Conservation (phyloP, 1,284 basidiomycete genomes). For the Rhodotorula glutinis region DNA sequence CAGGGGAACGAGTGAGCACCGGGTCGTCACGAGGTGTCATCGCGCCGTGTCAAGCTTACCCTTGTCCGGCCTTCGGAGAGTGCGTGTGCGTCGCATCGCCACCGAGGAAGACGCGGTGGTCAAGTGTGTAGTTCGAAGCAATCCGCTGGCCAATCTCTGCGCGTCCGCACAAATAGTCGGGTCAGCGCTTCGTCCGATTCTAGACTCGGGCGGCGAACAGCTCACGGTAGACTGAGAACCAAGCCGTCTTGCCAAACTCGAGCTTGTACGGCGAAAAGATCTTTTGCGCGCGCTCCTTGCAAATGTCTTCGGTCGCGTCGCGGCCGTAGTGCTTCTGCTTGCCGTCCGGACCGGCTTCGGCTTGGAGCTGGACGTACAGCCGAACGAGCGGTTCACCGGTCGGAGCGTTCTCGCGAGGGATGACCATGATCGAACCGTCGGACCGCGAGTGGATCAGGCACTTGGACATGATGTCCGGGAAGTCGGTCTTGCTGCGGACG, state of each 20-base stretch:
- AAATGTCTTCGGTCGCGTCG: slow-evolving; percentile 48
- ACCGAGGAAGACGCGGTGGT: slow-evolving; percentile 48
- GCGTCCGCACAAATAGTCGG: slow-evolving; percentile 2
- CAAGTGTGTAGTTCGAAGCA: slow-evolving; percentile 44
- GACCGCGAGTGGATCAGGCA: slow-evolving; percentile 45
- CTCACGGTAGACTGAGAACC: slow-evolving; percentile 50
- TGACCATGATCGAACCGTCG: slow-evolving; percentile 46
- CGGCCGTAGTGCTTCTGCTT: slow-evolving; percentile 36
- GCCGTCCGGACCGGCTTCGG: slow-evolving; percentile 30
- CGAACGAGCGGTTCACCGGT: slow-evolving; percentile 36
- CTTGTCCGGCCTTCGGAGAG: slow-evolving; percentile 50
- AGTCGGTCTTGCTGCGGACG: slow-evolving; percentile 36
- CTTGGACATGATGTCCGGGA: slow-evolving; percentile 43
- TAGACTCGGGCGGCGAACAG: slow-evolving; percentile 25
- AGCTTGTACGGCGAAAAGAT: slow-evolving; percentile 51
- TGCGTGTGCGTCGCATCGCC: slow-evolving; percentile 52
- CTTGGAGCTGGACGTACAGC: slow-evolving; percentile 46
- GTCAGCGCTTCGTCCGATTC: slow-evolving; percentile 26
- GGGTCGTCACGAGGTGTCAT: no score
- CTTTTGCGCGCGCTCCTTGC: slow-evolving; percentile 48
- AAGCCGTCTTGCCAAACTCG: slow-evolving; percentile 49
- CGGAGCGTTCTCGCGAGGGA: slow-evolving; percentile 42
- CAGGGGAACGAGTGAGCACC: no score
- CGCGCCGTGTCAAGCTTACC: no score
- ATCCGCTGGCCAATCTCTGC: slow-evolving; percentile 42